phyloP scores from a whole-genome alignment of 2,329 filamentous ascomycete genomes.

The Trichoderma sp. region DNA sequence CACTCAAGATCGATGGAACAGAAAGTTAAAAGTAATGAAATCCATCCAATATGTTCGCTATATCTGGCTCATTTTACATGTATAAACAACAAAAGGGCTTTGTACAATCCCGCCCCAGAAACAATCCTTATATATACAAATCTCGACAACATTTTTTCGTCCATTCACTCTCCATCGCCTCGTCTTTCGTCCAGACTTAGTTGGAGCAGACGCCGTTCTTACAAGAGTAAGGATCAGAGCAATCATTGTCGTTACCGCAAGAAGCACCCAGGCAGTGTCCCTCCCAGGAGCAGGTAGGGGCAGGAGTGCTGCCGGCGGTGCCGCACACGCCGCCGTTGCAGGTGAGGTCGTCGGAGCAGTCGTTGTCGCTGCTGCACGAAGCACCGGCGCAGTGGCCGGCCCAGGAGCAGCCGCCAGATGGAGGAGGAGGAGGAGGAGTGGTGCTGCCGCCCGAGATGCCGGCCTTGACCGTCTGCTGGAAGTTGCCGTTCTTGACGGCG shows the following conservation, averaged over 20 bases:
- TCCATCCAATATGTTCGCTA: slow-evolving; percentile 5
- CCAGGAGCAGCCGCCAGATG: slow-evolving; percentile 30
- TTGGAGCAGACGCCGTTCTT: slow-evolving; percentile 23
- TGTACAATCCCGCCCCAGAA: slow-evolving; percentile 3
- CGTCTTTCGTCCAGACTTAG: not conserved
- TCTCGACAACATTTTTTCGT: not conserved
- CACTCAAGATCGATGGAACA: no score
- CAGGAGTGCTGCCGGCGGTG: slow-evolving; percentile 3
- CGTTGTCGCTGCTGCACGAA: slow-evolving; percentile 18
- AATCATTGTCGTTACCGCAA: slow-evolving; percentile 15
- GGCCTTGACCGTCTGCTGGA: slow-evolving; percentile 27
- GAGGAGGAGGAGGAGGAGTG: not conserved
- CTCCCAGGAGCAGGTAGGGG: slow-evolving; percentile 16
- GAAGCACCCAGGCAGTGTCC: slow-evolving; percentile 22
- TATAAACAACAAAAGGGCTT: slow-evolving; percentile 4
- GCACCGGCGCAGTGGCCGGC: slow-evolving; percentile 30
- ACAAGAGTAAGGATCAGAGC: slow-evolving; percentile 24
- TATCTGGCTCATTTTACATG: slow-evolving; percentile 10
- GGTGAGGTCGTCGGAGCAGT: slow-evolving; percentile 31
- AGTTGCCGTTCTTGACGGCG: slow-evolving; percentile 56
- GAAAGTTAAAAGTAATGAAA: not conserved
- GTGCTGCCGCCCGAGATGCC: slow-evolving; percentile 2
- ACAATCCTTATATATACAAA: slow-evolving; percentile 20
- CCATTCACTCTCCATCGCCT: not conserved
- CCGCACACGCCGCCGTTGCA: slow-evolving; percentile 29